Percentiles rank a stretch among this genome's conserved stretches.
These are phyloP conservation scores for Irpex sp. DNA, from an alignment of 1,284 basidiomycete species.

Conservation along the genomic window DNA sequence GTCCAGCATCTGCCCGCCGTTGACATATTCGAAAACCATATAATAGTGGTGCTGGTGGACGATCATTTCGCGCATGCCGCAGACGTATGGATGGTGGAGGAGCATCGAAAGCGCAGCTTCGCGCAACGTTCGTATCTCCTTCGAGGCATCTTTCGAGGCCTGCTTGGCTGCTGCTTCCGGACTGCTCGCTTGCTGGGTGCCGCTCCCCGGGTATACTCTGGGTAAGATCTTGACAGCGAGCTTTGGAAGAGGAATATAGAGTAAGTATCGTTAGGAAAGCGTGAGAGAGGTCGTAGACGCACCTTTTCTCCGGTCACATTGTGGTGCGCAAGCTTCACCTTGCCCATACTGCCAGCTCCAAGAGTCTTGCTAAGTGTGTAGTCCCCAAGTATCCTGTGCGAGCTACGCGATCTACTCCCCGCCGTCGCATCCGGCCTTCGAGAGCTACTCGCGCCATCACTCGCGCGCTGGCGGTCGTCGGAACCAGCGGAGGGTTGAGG, in stretches of 20 bases:
- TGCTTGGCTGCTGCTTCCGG: slow-evolving; percentile 72
- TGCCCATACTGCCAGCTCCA: slow-evolving; percentile 98
- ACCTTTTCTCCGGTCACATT: slow-evolving; percentile 92
- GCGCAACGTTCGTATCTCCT: slow-evolving; percentile 93
- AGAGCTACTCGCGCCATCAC: slow-evolving; percentile 27
- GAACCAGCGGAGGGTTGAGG: slow-evolving; percentile 45
- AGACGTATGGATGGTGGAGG: slow-evolving; percentile 97
- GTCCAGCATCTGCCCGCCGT: slow-evolving; percentile 99
- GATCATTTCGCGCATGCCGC: slow-evolving; percentile 99
- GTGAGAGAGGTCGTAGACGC: slow-evolving; percentile 4
- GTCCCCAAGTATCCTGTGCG: slow-evolving; percentile 79
- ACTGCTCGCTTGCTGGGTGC: slow-evolving; percentile 38
- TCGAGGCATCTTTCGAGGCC: slow-evolving; percentile 88
- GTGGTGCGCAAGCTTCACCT: slow-evolving; percentile 95
- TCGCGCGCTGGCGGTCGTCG: slow-evolving; percentile 29
- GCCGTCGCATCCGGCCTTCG: slow-evolving; percentile 27
- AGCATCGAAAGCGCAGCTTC: slow-evolving; percentile 94
- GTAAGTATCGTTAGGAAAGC: neutral
- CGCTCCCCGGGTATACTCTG: slow-evolving; percentile 57
- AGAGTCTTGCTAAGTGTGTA: slow-evolving; percentile 97
- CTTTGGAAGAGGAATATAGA: slow-evolving; percentile 36
- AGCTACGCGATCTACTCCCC: slow-evolving; percentile 35
- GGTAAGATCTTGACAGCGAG: slow-evolving; percentile 99
- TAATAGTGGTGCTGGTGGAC: slow-evolving; percentile 96
- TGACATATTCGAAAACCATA: slow-evolving; percentile 99